Base-by-base conservation (phyloP, 257 asterid species). In the Nicotiana undulata region DNA sequence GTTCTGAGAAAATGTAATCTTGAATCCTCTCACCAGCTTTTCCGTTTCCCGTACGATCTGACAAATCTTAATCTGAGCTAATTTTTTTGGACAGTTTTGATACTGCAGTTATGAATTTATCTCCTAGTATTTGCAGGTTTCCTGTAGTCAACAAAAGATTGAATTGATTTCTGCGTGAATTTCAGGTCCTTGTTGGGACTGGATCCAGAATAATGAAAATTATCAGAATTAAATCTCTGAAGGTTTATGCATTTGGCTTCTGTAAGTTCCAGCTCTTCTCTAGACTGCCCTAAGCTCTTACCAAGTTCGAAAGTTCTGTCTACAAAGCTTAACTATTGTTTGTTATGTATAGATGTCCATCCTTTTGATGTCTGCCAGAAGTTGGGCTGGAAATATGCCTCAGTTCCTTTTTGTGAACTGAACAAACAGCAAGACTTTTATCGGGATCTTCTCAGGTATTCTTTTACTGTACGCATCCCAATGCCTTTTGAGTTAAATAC, bases 101-200 rank as follows among this genome's bases (percentile, higher is more conserved):
- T 72, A 24, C 24, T 49, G 78, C 40, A 49, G 61, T 49, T 72
- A 72, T 72, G 77, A 46, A 17, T 46, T 72, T 46, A 46, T 40
- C 61, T 29, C 61, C 61, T 20, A 20, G 11, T 59, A 20, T 59
- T 59, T 59, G 64, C 31, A 59, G 9, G 64, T 20, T 0, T 59
- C 29, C 29, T 59, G 64, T 72, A 24, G 61, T 24, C 61, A 24
- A 72, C 7, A 72, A 4, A 49, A 72, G 60, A 24, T 72, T 46
- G 4, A 64, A 49, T 5, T 28, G 64, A 20, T 58, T 77, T 56
- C 76, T 80, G 32, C 63, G 51, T 67, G 75, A 78, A 59, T 81
- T 68, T 87, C 88, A 96, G 99, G 90, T 96, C 81, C 98, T 96
- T 86, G 99, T 96, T 76, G 99, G 97, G 84, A 93, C 99, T 81